Percentiles rank a stretch among this genome's conserved stretches.
Conservation (phyloP, 2,329 filamentous ascomycete genomes). For the Fusarium sp. region DNA sequence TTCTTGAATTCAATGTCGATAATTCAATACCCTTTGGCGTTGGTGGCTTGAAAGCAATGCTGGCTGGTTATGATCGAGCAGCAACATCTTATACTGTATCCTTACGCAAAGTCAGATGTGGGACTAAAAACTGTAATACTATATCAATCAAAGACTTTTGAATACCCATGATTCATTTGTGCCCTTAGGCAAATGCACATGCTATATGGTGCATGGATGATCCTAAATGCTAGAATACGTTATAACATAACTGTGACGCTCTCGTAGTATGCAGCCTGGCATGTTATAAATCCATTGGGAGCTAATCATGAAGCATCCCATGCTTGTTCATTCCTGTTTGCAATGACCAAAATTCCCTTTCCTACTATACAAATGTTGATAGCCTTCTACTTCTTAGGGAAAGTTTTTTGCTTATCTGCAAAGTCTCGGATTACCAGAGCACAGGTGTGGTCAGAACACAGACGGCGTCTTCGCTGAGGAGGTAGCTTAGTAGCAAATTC, state of each 20-base stretch:
- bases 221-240: not conserved
- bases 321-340: not conserved
- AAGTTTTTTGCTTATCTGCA: constrained; percentile 69
- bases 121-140: constrained; percentile 6
- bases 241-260: not conserved
- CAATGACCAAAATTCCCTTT: not conserved
- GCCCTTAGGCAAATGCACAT: not conserved
- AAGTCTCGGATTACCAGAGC: constrained; percentile 86
- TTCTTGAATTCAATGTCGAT: constrained; percentile 11
- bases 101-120: not conserved
- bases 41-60: constrained; percentile 31
- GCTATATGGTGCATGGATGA: not conserved
- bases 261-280: not conserved
- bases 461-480: constrained; percentile 74
- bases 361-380: constrained; percentile 9
- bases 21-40: constrained; percentile 41
- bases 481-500: constrained; percentile 90
- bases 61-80: not conserved
- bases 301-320: not conserved
- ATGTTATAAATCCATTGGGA: not conserved
- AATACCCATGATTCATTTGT: constrained; percentile 7
- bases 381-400: constrained; percentile 52
- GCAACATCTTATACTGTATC: not conserved
- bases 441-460: constrained; percentile 90
- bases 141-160: constrained; percentile 13